These are phyloP conservation scores for Phoenix dactylifera DNA, from an alignment of 176 grass and related monocot species.

Conservation along the genomic window DNA sequence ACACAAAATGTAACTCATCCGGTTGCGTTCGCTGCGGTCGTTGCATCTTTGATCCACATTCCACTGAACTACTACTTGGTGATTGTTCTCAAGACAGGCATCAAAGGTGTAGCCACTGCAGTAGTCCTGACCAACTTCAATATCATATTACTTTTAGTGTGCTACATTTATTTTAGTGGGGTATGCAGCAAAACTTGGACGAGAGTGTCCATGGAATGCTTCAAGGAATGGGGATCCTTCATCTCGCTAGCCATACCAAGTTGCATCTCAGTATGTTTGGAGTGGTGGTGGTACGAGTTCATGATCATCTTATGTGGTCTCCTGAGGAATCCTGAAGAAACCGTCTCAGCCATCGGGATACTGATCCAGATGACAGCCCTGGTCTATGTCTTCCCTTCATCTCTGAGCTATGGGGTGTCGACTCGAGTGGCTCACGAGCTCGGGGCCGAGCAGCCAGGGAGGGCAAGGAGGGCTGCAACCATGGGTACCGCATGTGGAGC, in stretches of 20 bases:
- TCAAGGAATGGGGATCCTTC: constrained; percentile 54
- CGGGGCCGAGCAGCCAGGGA: constrained; percentile 37
- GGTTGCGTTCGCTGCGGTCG: constrained; percentile 65
- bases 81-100: constrained; percentile 51
- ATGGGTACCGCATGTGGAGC: constrained; percentile 37
- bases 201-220: constrained; percentile 42
- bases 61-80: constrained; percentile 88
- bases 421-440: constrained; percentile 80
- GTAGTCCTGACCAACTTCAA: constrained; percentile 84
- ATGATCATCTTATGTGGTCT: constrained; percentile 94
- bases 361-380: constrained; percentile 90
- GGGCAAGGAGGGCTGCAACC: constrained; percentile 43
- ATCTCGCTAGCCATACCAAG: constrained; percentile 70
- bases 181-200: constrained; percentile 70
- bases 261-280: constrained; percentile 74
- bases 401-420: constrained; percentile 75
- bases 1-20: constrained; percentile 75
- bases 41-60: constrained; percentile 67
- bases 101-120: constrained; percentile 71
- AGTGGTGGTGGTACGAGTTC: constrained; percentile 99
- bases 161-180: constrained; percentile 61
- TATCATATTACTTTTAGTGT: constrained; percentile 54
- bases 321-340: constrained; percentile 60
- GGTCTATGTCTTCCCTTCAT: constrained; percentile 82
- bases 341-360: constrained; percentile 93